A percentile compares a stretch with the other conserved stretches of the same genome.
phyloP scores from a whole-genome alignment of 352 stramenopile genomes.

The Phytophthora ohioensis region DNA sequence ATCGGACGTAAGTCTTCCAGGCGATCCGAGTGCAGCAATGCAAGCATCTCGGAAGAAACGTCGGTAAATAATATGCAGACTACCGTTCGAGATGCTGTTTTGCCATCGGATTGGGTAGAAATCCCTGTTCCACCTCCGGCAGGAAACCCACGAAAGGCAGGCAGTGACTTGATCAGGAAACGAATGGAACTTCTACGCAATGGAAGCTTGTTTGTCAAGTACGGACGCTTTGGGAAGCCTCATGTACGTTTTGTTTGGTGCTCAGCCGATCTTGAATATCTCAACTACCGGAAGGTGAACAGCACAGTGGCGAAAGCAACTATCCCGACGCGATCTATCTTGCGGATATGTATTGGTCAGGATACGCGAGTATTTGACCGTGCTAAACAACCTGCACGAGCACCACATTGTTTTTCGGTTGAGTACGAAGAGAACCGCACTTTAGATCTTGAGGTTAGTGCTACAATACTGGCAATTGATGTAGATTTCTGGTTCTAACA shows the following conservation, averaged over 20 bases:
- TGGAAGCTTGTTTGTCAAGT: constrained; percentile 83
- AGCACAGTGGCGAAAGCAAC: constrained; percentile 58
- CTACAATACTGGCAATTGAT: neutral
- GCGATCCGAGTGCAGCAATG: constrained; percentile 30
- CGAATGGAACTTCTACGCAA: constrained; percentile 78
- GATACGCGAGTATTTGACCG: constrained; percentile 72
- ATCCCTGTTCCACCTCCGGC: neutral
- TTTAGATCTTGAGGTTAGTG: constrained; percentile 73
- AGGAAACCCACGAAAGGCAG: constrained; percentile 34
- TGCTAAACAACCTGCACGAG: constrained; percentile 54
- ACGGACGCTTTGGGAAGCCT: constrained; percentile 75
- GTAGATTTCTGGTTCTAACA: neutral
- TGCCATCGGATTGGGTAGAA: constrained; percentile 10
- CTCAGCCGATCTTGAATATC: constrained; percentile 74
- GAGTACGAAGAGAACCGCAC: constrained; percentile 80
- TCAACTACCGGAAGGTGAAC: constrained; percentile 75
- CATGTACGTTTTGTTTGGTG: constrained; percentile 88
- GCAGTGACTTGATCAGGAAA: constrained; percentile 68
- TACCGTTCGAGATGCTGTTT: constrained; percentile 18
- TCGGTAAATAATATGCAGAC: constrained; percentile 17
- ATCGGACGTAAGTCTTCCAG: constrained; percentile 6
- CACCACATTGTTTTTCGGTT: constrained; percentile 78
- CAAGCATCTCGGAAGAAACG: constrained; percentile 22
- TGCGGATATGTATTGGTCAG: constrained; percentile 54
- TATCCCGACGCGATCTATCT: constrained; percentile 65